Base-by-base conservation (phyloP, 441 rosid species). In the Euphorbia schlechtendalii region DNA sequence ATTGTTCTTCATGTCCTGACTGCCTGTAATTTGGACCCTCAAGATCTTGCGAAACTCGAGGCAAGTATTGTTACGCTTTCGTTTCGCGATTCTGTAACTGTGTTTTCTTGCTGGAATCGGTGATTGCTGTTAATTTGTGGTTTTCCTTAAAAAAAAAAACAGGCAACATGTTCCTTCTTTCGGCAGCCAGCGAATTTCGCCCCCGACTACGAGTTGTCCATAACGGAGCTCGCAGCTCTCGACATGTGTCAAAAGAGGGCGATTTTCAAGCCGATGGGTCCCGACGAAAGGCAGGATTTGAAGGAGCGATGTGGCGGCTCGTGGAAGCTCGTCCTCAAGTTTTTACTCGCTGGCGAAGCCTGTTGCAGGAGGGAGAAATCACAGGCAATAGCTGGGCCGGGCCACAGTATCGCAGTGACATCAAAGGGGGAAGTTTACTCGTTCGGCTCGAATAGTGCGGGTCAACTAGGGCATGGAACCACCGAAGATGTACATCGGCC, bases 41-140 rank as follows among this genome's bases (percentile, higher is more conserved):
- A 87, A 61, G 99, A 94, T 74, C 98, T 94, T 54, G 99, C 96
- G 6, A 94, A 83, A 69, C 83, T 94, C 21, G 99, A 94, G 99
- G 99, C 92, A 81, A 76, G 88, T 74, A 14, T 28, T 21, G 24
- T 68, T 71, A 67, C 69, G 41, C 64, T 55, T 40, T 27, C 57
- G 11, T 17, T 43, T 58, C 52, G 55, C 25, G 10, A 8, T 61
- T 5, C 13, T 32, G 24, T 20, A 72, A 38, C 61, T 67, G 46
- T 63, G 53, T 69, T 30, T 68, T 40, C 49, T 12, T 40, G 59
- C 56, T 65, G 71, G 89, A 75, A 86, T 83, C 74, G 80, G 70
- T 79, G 69, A 67, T 82, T n/a, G 83, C 81, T 77, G 81, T 85
- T 82, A 80, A 82, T 81, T 77, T 71, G 70, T 77, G 63, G 53